phyloP scores from a whole-genome alignment of 768 basidiomycete genomes.

The Russula earlei region DNA sequence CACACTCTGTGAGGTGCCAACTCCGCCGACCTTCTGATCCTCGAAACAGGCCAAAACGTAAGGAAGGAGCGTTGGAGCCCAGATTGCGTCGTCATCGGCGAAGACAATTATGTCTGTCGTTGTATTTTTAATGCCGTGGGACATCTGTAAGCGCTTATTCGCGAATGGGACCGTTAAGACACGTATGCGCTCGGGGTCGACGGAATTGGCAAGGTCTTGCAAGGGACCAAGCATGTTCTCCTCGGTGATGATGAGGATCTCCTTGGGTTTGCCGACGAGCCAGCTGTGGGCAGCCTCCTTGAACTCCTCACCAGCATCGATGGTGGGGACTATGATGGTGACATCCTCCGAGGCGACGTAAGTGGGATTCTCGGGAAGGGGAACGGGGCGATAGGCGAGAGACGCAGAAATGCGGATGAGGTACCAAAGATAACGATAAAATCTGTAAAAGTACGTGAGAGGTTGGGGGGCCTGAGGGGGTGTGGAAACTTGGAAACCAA shows the following conservation, averaged over 20 bases:
- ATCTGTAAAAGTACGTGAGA: constrained; percentile 35
- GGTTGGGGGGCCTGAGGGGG: neutral
- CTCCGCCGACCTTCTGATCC: constrained; percentile 88
- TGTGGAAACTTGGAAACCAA: constrained; percentile 30
- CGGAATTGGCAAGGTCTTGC: constrained; percentile 79
- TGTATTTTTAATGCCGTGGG: constrained; percentile 83
- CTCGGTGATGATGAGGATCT: constrained; percentile 68
- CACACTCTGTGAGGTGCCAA: constrained; percentile 85
- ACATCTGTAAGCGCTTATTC: constrained; percentile 92
- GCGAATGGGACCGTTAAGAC: constrained; percentile 88
- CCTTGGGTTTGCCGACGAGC: constrained; percentile 88
- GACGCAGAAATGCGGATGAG: constrained; percentile 75
- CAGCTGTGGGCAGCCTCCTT: constrained; percentile 87
- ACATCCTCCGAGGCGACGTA: constrained; percentile 89
- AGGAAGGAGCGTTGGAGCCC: constrained; percentile 86
- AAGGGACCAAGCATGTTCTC: constrained; percentile 86
- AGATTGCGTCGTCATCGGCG: constrained; percentile 92
- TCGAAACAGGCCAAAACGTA: constrained; percentile 88
- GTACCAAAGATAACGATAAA: constrained; percentile 93
- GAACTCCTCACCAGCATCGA: constrained; percentile 93
- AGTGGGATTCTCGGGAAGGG: constrained; percentile 82
- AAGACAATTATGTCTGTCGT: constrained; percentile 92
- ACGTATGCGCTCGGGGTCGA: constrained; percentile 75
- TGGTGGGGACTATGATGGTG: constrained; percentile 93
- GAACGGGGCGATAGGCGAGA: constrained; percentile 77